Evolutionary conservation across 1,139 yeast species (phyloP).

Genomic region (Oligophagozyma castellii): DNA sequence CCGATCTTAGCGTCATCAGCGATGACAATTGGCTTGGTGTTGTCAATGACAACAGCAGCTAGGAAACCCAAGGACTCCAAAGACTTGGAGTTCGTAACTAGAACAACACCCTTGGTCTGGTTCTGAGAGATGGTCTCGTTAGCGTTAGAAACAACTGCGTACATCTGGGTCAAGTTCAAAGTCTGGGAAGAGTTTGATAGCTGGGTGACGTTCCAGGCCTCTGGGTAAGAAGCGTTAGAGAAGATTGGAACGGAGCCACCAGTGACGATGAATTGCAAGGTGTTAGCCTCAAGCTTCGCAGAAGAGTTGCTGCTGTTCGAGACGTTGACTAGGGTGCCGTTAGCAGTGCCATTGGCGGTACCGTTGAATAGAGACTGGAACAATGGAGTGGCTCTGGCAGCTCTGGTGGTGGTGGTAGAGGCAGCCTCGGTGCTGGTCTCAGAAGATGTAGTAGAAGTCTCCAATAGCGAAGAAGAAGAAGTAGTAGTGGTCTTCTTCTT

Average conservation of each 20-base stretch:
- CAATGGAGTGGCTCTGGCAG: background rate
- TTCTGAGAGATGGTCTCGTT: slow-evolving; percentile 11
- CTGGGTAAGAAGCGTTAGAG: slow-evolving; percentile 8
- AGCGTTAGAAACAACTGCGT: slow-evolving; percentile 13
- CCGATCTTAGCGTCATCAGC: slow-evolving; percentile 14
- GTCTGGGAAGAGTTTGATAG: slow-evolving; percentile 14
- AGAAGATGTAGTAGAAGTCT: slow-evolving; percentile 2
- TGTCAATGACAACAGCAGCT: slow-evolving; percentile 15
- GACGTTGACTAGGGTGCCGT: slow-evolving; percentile 4
- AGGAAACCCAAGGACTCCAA: slow-evolving; percentile 21
- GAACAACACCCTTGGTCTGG: slow-evolving; percentile 14
- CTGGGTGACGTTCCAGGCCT: slow-evolving; percentile 7
- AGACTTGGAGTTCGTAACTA: slow-evolving; percentile 14
- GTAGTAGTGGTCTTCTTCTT: slow-evolving; percentile 1
- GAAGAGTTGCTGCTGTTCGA: slow-evolving; percentile 4
- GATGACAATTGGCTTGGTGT: slow-evolving; percentile 18
- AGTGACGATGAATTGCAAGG: slow-evolving; percentile 15
- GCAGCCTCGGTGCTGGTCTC: background rate
- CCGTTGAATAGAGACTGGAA: background rate
- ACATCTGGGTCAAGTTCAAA: slow-evolving; percentile 16
- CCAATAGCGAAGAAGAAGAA: background rate
- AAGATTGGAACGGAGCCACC: slow-evolving; percentile 15
- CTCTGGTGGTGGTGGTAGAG: background rate
- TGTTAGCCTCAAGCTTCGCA: slow-evolving; percentile 3
- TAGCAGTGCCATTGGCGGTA: slow-evolving; percentile 2